phyloP scores from a whole-genome alignment of 2,329 filamentous ascomycete species.

The Cladophialophora bantiana region DNA sequence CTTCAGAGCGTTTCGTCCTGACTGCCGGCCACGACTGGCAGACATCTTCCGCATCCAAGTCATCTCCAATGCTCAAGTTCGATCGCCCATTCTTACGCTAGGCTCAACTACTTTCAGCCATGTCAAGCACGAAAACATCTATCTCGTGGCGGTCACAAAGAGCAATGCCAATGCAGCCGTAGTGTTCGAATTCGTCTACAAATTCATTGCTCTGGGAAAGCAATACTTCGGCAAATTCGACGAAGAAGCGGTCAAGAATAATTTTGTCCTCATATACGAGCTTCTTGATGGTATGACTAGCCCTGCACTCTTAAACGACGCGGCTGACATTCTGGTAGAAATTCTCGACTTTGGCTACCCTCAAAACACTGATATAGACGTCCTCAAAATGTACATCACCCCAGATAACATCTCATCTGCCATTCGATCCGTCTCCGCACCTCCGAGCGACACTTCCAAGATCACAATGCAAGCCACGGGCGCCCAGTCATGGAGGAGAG shows the following conservation, averaged over 20 bases:
- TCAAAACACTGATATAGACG: slow-evolving; percentile 98
- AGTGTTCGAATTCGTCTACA: slow-evolving; percentile 97
- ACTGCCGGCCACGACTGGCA: slow-evolving; percentile 94
- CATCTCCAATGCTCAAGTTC: slow-evolving; percentile 96
- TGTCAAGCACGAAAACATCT: slow-evolving; percentile 99
- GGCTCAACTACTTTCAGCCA: slow-evolving; percentile 99
- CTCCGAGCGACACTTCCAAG: slow-evolving; percentile 81
- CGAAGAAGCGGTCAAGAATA: slow-evolving; percentile 99
- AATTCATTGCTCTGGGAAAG: slow-evolving; percentile 85
- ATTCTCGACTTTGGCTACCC: slow-evolving; percentile 99
- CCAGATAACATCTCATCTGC: slow-evolving; percentile 96
- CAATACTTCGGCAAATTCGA: slow-evolving; percentile 99
- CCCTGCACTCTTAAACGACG: neutral
- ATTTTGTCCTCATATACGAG: slow-evolving; percentile 98
- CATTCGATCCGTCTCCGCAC: slow-evolving; percentile 53
- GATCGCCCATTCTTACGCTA: slow-evolving; percentile 94
- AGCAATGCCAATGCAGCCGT: slow-evolving; percentile 98
- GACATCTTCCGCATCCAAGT: slow-evolving; percentile 99
- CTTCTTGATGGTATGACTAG: slow-evolving; percentile 77
- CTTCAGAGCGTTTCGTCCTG: slow-evolving; percentile 97
- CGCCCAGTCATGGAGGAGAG: slow-evolving; percentile 93
- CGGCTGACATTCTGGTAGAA: slow-evolving; percentile 61
- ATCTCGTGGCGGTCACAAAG: slow-evolving; percentile 95
- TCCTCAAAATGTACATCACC: slow-evolving; percentile 99
- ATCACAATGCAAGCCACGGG: slow-evolving; percentile 99